Conservation (phyloP, 495 filamentous ascomycete species). For the Neurospora discreta region DNA sequence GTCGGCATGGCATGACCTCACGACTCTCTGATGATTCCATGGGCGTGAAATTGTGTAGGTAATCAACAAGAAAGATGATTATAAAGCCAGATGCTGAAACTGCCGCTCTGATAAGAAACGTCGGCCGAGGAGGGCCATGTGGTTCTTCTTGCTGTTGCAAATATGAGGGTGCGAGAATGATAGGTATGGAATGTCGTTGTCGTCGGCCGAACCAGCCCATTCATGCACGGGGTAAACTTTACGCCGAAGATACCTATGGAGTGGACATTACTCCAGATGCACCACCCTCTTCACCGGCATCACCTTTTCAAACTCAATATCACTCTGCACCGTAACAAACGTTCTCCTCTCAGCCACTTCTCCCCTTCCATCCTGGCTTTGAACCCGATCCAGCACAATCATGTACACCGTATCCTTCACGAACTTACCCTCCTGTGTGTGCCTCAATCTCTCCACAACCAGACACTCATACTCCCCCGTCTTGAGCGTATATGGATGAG, state of each 20-base stretch:
- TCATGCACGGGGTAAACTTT: neutral
- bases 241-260: neutral
- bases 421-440: neutral
- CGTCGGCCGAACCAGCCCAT: neutral
- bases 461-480: conserved; percentile 2
- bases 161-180: neutral
- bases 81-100: neutral
- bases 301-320: neutral
- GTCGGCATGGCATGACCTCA: neutral
- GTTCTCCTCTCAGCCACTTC: conserved; percentile 3
- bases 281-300: neutral
- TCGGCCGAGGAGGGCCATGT: neutral
- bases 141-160: neutral
- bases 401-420: conserved; percentile 2
- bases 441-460: conserved; percentile 3
- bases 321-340: neutral
- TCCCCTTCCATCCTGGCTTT: neutral
- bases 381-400: conserved; percentile 4
- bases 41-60: neutral
- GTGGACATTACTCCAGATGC: neutral
- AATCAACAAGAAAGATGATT: neutral
- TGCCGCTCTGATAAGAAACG: neutral
- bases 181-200: neutral
- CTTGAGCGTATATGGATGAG: conserved; percentile 8
- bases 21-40: neutral